Percentiles rank a stretch among this genome's conserved stretches.
phyloP scores from a whole-genome alignment of 2,329 filamentous ascomycete species.

The Atkinsonella hypoxylon region DNA sequence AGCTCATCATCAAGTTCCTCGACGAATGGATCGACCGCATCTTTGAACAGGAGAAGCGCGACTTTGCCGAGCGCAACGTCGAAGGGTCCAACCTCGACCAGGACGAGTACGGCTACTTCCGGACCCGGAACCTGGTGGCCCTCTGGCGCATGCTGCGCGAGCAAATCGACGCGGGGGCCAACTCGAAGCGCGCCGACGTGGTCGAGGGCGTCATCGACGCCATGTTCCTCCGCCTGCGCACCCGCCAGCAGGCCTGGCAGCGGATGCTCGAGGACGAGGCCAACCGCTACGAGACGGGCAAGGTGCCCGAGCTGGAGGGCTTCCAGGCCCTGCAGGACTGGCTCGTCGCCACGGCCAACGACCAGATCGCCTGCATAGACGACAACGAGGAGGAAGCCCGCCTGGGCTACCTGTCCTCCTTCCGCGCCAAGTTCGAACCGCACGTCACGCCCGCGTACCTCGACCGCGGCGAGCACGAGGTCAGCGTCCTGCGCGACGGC shows the following conservation, averaged over 20 bases:
- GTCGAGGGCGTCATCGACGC: constrained; percentile 91
- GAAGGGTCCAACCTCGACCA: constrained; percentile 68
- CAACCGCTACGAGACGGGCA: constrained; percentile 52
- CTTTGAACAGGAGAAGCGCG: constrained; percentile 66
- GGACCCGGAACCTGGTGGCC: constrained; percentile 82
- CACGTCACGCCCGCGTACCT: constrained; percentile 72
- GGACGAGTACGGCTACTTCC: constrained; percentile 81
- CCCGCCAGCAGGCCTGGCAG: constrained; percentile 77
- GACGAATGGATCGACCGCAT: constrained; percentile 98
- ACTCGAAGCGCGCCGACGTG: constrained; percentile 78
- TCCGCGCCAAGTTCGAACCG: constrained; percentile 71
- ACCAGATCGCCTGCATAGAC: constrained; percentile 97
- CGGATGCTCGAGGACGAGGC: constrained; percentile 80
- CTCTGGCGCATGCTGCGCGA: constrained; percentile 97
- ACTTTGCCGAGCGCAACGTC: constrained; percentile 65
- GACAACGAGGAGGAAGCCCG: constrained; percentile 69
- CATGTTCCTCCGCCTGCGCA: constrained; percentile 81
- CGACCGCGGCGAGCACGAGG: constrained; percentile 59
- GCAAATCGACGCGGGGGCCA: constrained; percentile 74
- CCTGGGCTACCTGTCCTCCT: constrained; percentile 73
- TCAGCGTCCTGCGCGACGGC: constrained; percentile 68
- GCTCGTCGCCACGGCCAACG: constrained; percentile 93
- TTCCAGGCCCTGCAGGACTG: constrained; percentile 84
- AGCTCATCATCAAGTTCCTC: constrained; percentile 88
- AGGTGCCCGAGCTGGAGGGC: constrained; percentile 44